A percentile compares a stretch with the other conserved stretches of the same genome.
Evolutionary conservation across 306 rosid genomes (phyloP).

Genomic region (Myrica gale): DNA sequence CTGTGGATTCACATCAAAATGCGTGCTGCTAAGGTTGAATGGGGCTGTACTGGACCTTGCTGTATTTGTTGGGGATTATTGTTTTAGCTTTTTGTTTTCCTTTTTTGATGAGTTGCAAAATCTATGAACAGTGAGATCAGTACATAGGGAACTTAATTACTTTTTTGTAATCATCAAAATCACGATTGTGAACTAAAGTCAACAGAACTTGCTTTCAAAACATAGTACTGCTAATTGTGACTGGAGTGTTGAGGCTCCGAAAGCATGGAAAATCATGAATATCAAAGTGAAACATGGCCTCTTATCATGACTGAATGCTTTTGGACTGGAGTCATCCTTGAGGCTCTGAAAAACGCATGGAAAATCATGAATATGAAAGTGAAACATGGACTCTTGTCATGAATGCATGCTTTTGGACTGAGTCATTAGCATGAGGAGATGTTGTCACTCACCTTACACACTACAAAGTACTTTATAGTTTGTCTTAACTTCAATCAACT

Average conservation of each 20-base stretch:
- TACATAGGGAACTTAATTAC: no score
- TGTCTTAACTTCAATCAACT: slow-evolving; percentile 4
- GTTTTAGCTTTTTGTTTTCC: no score
- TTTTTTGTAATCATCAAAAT: no score
- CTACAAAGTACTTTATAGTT: neutral
- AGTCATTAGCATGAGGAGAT: neutral
- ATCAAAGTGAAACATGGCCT: neutral
- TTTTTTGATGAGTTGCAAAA: no score
- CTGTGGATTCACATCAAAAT: neutral
- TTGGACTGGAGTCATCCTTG: neutral
- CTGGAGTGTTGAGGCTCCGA: neutral
- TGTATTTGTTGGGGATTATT: no score
- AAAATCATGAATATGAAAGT: neutral
- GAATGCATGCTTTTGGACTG: neutral
- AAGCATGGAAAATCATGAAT: neutral
- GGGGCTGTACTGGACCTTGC: no score
- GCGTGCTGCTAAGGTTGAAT: no score
- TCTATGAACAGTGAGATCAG: no score
- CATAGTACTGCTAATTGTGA: neutral
- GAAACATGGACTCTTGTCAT: neutral
- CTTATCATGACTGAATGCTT: neutral
- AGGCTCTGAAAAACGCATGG: neutral
- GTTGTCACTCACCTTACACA: no score
- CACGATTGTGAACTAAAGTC: no score
- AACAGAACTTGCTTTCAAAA: no score